Evolutionary conservation across 2,329 filamentous ascomycete species (phyloP), one percentile per base, ranked within the genome.

Genomic region (Apiospora koreana): DNA sequence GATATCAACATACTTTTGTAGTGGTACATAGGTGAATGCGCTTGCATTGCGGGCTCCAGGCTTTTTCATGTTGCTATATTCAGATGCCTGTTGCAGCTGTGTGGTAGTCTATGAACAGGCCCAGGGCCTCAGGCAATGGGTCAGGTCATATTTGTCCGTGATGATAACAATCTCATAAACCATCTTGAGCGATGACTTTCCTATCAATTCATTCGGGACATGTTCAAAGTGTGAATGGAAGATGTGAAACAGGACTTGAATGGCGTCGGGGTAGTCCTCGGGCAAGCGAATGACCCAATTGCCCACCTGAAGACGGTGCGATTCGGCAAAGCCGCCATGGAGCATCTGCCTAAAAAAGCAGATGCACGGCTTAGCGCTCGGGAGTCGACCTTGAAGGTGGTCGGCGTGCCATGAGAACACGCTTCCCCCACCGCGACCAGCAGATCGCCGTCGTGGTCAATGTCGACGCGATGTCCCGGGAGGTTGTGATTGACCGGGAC

Each of bases 171-270:
- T 71, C 21, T 73, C 58, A 58, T 76, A 76, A 18, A 77, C 65
- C 4, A 68, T 42, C 28, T 67, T 67, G 9, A 73, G 7, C 7
- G 66, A 6, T 3, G 73, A 28, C n/a, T 4, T 9, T 4, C 41
- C 5, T 0, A 68, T 58, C 0, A 54, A n/a, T 21, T 43, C 8
- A 35, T 69, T 54, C 3, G 76, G 75, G 1, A 79, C 67, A 14
- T 71, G 69, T 3, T 78, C 73, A 43, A 78, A 76, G 10, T 72
- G 74, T 21, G 75, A 70, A 42, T 81, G 79, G 16, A 79, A 74
- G 16, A 81, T 79, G 66, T 77, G 75, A 18, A 80, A 68, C n/a
- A 80, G 43, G n/a, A 76, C 74, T 8, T 72, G 65, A 73, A 80
- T 75, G 0, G 78, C 73, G 42, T 71, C 72, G 6, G 79, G 74